phyloP scores from a whole-genome alignment of 352 stramenopile genomes.

The Pythium volutum region DNA sequence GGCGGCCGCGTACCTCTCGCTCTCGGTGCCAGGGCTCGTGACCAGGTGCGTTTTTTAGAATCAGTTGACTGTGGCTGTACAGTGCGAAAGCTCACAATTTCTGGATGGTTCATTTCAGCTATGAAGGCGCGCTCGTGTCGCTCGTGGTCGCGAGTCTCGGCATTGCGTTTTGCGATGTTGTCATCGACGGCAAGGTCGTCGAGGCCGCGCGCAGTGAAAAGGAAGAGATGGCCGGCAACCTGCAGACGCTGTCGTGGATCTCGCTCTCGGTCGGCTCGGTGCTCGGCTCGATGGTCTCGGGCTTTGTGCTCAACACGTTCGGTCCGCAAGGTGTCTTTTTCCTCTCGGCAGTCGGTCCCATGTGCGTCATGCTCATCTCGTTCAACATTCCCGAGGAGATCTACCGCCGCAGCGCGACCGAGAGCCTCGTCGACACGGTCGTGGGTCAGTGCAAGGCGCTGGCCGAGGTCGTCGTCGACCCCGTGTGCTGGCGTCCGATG shows the following conservation, averaged over 20 bases:
- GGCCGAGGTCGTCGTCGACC: conserved; percentile 57
- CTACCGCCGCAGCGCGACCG: conserved; percentile 22
- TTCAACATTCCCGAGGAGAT: conserved; percentile 54
- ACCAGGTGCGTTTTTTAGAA: conserved; percentile 32
- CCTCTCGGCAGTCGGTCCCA: conserved; percentile 60
- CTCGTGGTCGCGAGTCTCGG: conserved; percentile 76
- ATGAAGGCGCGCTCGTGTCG: conserved; percentile 45
- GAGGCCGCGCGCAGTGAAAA: conserved; percentile 65
- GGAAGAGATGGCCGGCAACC: conserved; percentile 69
- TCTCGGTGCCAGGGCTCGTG: conserved; percentile 58
- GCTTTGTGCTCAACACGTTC: conserved; percentile 51
- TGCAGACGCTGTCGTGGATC: conserved; percentile 79
- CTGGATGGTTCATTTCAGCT: conserved; percentile 17
- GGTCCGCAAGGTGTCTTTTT: conserved; percentile 72
- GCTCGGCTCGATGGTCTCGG: conserved; percentile 66
- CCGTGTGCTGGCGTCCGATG: conserved; percentile 75
- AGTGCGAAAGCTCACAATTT: neutral
- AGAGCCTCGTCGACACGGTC: conserved; percentile 53
- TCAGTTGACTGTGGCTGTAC: neutral
- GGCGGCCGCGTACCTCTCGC: conserved; percentile 50
- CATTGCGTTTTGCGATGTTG: conserved; percentile 79
- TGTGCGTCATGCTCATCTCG: conserved; percentile 65
- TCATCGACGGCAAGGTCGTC: conserved; percentile 78
- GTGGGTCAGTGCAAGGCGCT: conserved; percentile 46
- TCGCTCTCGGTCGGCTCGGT: conserved; percentile 69